phyloP scores from a whole-genome alignment of 257 asterid species.

The Cinchona pubescens region DNA sequence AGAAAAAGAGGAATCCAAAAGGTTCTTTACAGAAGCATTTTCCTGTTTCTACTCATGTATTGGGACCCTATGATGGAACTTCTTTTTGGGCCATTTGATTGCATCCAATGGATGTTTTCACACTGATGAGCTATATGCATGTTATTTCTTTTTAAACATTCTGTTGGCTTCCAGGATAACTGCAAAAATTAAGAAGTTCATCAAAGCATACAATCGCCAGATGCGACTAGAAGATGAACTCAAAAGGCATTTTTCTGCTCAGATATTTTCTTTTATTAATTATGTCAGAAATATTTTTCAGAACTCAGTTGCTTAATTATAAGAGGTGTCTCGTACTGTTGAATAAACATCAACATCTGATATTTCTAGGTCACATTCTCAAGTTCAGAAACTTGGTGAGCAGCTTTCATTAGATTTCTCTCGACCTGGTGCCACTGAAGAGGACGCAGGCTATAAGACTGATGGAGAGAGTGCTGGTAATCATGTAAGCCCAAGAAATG shows the following conservation, averaged over 20 bases:
- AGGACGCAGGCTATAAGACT: conserved; percentile 42
- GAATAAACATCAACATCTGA: conserved; percentile 1
- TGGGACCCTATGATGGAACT: too few relatives aligned
- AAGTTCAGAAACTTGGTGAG: conserved; percentile 69
- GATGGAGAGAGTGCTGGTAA: too few relatives aligned
- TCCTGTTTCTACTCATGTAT: too few relatives aligned
- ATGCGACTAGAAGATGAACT: conserved; percentile 68
- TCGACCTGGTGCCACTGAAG: conserved; percentile 40
- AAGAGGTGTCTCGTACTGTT: neutral
- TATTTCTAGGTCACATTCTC: conserved; percentile 63
- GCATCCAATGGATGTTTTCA: too few relatives aligned
- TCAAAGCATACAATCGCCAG: conserved; percentile 68
- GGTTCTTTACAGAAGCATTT: too few relatives aligned
- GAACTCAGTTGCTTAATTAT: neutral
- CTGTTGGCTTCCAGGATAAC: conserved; percentile 65
- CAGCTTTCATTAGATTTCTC: conserved; percentile 52
- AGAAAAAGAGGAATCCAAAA: conserved; percentile 74
- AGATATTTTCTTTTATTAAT: conserved; percentile 6
- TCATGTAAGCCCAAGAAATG: conserved; percentile 36
- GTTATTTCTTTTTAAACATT: too few relatives aligned
- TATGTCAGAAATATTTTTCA: conserved; percentile 9
- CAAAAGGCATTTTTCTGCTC: conserved; percentile 57
- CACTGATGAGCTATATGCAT: too few relatives aligned
- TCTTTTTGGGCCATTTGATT: too few relatives aligned
- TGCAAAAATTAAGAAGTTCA: conserved; percentile 61